Conservation (phyloP, 495 filamentous ascomycete genomes). For the Jackrogersella multiformis region DNA sequence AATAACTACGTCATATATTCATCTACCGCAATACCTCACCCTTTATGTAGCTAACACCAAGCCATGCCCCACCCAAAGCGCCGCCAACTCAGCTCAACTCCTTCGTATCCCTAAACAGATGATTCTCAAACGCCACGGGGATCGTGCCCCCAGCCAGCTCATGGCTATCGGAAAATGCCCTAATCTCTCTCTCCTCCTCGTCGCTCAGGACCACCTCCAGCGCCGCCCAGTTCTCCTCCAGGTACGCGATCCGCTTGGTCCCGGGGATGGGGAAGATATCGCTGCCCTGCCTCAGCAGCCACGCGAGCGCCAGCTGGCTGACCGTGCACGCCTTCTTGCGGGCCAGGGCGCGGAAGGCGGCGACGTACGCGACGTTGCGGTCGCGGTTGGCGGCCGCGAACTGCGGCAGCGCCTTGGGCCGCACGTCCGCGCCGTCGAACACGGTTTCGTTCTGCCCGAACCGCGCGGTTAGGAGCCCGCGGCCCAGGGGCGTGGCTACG, state of each 20-base stretch:
- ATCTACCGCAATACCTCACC: too few relatives aligned
- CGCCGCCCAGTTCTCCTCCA: constrained; percentile 67
- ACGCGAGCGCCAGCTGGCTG: constrained; percentile 60
- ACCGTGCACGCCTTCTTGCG: constrained; percentile 56
- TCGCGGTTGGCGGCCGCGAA: constrained; percentile 61
- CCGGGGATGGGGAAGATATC: constrained; percentile 68
- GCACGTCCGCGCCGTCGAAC: constrained; percentile 46
- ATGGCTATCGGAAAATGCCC: constrained; percentile 52
- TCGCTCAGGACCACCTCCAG: constrained; percentile 56
- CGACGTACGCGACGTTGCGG: constrained; percentile 57
- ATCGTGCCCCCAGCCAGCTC: constrained; percentile 46
- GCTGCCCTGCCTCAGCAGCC: constrained; percentile 62
- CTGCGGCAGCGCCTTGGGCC: constrained; percentile 51
- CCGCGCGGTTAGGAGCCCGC: constrained; percentile 53
- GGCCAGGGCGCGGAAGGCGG: constrained; percentile 54
- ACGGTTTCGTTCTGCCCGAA: constrained; percentile 17
- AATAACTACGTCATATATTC: too few relatives aligned
- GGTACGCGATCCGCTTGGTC: constrained; percentile 62
- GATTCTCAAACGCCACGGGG: constrained; percentile 1
- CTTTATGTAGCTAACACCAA: too few relatives aligned
- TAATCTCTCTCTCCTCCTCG: constrained; percentile 60
- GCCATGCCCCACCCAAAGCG: neutral
- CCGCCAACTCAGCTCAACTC: constrained; percentile 4
- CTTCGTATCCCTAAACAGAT: constrained; percentile 34
- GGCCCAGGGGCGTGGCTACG: constrained; percentile 54